A percentile compares a stretch with the other conserved stretches of the same genome.
phyloP scores from a whole-genome alignment of 2,329 filamentous ascomycete genomes.

The Paracamarosporium sp. region DNA sequence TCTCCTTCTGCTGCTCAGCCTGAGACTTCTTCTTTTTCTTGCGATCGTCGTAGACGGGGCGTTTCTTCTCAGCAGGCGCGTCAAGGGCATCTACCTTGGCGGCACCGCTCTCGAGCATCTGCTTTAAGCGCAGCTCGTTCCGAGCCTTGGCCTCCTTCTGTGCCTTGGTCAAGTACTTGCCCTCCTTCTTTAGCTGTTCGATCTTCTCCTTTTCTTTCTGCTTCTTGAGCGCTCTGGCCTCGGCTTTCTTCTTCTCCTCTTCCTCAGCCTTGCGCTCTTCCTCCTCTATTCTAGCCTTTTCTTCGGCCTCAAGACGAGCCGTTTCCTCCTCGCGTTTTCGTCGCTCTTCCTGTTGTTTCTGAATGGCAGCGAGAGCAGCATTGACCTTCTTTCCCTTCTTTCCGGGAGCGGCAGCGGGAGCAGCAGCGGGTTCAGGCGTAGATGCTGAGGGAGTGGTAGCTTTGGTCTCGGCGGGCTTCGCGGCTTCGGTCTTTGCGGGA shows the following conservation, averaged over 20 bases:
- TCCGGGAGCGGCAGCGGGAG: conserved; percentile 46
- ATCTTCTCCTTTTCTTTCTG: conserved; percentile 86
- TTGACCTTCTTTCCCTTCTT: conserved; percentile 92
- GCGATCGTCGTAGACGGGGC: conserved; percentile 73
- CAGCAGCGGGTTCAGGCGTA: conserved; percentile 33
- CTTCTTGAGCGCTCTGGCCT: conserved; percentile 79
- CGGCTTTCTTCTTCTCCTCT: conserved; percentile 72
- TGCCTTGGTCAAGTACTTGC: conserved; percentile 85
- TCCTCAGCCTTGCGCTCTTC: conserved; percentile 70
- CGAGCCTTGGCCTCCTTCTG: conserved; percentile 82
- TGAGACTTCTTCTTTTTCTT: conserved; percentile 77
- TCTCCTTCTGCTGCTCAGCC: conserved; percentile 59
- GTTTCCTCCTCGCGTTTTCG: conserved; percentile 70
- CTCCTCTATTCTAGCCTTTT: conserved; percentile 70
- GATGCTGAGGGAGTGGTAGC: conserved; percentile 35
- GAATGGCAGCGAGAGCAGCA: conserved; percentile 72
- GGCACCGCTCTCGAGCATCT: conserved; percentile 81
- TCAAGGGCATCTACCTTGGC: conserved; percentile 66
- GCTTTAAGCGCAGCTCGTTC: conserved; percentile 80
- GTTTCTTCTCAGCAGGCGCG: conserved; percentile 80
- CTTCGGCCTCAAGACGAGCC: conserved; percentile 65
- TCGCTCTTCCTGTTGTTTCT: conserved; percentile 85
- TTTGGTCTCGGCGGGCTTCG: conserved; percentile 52
- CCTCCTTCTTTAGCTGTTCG: conserved; percentile 86
- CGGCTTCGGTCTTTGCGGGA: conserved; percentile 51